Conservation (phyloP, 306 rosid species). For the Ceratonia siliqua region DNA sequence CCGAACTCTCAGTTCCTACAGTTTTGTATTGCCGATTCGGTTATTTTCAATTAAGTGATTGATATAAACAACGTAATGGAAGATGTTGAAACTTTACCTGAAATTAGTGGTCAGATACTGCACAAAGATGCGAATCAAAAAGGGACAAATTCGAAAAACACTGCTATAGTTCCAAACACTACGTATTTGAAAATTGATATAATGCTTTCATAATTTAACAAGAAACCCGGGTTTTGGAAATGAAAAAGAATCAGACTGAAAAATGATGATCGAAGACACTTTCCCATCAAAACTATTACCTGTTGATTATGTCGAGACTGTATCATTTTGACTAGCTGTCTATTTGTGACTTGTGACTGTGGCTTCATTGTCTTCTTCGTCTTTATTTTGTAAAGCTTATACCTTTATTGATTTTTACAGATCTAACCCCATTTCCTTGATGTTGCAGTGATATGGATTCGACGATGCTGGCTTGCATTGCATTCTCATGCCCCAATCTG, state of each 20-base stretch:
- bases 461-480: conserved; percentile 75
- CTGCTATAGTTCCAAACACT: conserved; percentile 10
- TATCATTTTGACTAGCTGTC: not conserved
- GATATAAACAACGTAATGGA: conserved; percentile 2
- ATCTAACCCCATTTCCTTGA: not conserved
- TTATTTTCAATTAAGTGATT: not conserved
- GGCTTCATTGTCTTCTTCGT: not conserved
- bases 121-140: not conserved
- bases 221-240: not conserved
- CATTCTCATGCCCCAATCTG: conserved; percentile 79
- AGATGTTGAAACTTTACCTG: not conserved
- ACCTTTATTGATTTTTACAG: not conserved
- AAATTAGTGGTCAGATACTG: not conserved
- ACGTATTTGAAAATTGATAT: not conserved
- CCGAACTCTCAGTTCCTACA: conserved; percentile 47
- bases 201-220: not conserved
- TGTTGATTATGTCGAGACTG: not conserved
- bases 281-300: not conserved
- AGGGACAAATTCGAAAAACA: not conserved
- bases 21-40: conserved; percentile 28
- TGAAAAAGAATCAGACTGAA: not conserved
- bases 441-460: conserved; percentile 69
- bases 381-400: not conserved
- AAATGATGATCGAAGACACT: not conserved
- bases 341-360: too few species aligned